Percentiles rank a stretch among this genome's conserved stretches.
These are phyloP conservation scores for Zelonia costaricensis DNA, from an alignment of 208 protist genomes.

Conservation along the genomic window DNA sequence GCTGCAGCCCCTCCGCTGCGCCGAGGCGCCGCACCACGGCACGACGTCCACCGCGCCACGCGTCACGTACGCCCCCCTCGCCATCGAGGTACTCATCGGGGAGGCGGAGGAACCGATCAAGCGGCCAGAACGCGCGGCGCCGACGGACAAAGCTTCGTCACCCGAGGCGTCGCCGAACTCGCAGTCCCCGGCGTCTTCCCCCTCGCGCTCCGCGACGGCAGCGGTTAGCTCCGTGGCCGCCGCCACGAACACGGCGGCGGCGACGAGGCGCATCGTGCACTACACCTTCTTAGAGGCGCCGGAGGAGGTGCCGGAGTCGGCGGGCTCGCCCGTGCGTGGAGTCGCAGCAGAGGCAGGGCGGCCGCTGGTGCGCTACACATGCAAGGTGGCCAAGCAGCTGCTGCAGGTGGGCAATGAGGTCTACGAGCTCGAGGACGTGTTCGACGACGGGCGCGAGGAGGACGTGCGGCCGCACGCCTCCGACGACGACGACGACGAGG, in stretches of 20 bases:
- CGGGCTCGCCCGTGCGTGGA: not conserved
- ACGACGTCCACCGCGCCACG: not conserved
- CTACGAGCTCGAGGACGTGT: constrained; percentile 83
- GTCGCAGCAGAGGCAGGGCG: not conserved
- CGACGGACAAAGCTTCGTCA: not conserved
- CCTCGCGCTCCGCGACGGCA: no score
- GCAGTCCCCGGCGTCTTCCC: not conserved
- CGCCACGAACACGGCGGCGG: not conserved
- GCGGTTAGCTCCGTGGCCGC: constrained; percentile 2
- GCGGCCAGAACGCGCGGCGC: not conserved
- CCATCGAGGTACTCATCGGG: constrained; percentile 35
- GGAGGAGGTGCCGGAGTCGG: not conserved
- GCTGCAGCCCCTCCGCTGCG: constrained; percentile 8
- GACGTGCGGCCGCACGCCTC: constrained; percentile 7
- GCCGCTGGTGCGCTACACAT: not conserved
- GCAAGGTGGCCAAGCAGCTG: constrained; percentile 63
- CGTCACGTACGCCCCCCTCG: constrained; percentile 29
- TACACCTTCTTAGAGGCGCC: constrained; percentile 34
- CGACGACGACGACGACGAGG: constrained; percentile 37
- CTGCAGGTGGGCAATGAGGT: constrained; percentile 73
- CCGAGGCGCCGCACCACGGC: not conserved
- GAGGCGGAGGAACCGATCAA: constrained; percentile 6
- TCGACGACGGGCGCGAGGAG: constrained; percentile 52
- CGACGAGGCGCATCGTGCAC: constrained; percentile 15
- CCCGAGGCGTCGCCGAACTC: not conserved